Evolutionary conservation across 2,329 filamentous ascomycete species (phyloP), one percentile per base, ranked within the genome.

Genomic region (Talaromyces funiculosus): DNA sequence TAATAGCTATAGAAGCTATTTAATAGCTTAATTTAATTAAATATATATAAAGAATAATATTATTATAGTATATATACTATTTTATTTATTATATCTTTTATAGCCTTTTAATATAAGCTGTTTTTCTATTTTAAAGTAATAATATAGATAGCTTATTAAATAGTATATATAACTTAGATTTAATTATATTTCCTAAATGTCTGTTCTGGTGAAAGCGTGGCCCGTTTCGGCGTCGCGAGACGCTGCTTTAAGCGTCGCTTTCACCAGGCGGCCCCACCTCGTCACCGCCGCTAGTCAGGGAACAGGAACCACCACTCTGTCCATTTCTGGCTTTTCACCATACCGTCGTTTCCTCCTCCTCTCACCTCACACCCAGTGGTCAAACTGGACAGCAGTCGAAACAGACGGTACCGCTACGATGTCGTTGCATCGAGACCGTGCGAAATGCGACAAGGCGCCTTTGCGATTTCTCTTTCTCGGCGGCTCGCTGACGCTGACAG

Each of bases 181-280:
- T 8, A 31, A 31, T 31, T 31, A 31, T n/a, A 14, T 56, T 20
- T 33, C 6, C 1, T 20, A 42, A 42, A 37, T 14, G 33, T 37
- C 4, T 37, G 12, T 37, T 37, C 10, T 37, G 33, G 33, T 54
- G 51, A 54, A 55, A 55, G 53, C 53, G 53, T 40, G 53, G 53
- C 53, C 53, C 8, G 53, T 55, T 55, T 55, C 20, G 53, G 16
- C 53, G 0, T 55, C 37, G 53, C 16, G 10, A 20, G 53, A n/a
- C 53, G 53, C 53, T 55, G 53, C 35, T 55, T 55, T 55, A 55
- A 55, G 53, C 37, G 53, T 55, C 53, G 10, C 4, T 55, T 55
- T 55, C 35, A 55, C 53, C 53, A 55, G 53, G 53, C 35, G 35
- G 35, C 53, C 53, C 24, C 37, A 55, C 53, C 53, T 55, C 42